Evolutionary conservation across 495 filamentous ascomycete genomes (phyloP).

Genomic region (Daldinia vernicosa): DNA sequence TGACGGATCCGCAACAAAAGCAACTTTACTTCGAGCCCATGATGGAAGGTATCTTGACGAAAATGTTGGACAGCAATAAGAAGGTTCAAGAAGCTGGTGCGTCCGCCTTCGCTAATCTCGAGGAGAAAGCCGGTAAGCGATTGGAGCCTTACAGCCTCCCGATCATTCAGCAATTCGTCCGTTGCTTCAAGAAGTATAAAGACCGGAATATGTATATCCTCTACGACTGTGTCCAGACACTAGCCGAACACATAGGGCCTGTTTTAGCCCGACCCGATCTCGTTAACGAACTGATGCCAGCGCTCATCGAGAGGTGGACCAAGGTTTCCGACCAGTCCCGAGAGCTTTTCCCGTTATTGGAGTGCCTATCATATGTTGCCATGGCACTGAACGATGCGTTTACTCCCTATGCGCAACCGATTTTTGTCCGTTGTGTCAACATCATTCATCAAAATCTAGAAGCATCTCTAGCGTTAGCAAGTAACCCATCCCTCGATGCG

Average conservation of each 20-base stretch:
- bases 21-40: conserved; percentile 89
- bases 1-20: conserved; percentile 70
- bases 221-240: conserved; percentile 97
- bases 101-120: conserved; percentile 94
- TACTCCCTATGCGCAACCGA: conserved; percentile 79
- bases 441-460: conserved; percentile 93
- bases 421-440: conserved; percentile 85
- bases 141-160: conserved; percentile 86
- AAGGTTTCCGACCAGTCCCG: conserved; percentile 87
- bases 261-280: conserved; percentile 80
- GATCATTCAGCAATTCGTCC: conserved; percentile 91
- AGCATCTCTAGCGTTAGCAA: conserved; percentile 70
- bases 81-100: conserved; percentile 96
- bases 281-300: conserved; percentile 90
- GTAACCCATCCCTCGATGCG: conserved; percentile 72
- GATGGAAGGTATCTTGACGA: conserved; percentile 94
- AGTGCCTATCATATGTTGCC: conserved; percentile 94
- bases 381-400: conserved; percentile 86
- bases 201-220: conserved; percentile 98
- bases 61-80: conserved; percentile 98
- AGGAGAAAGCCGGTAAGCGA: conserved; percentile 86
- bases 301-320: conserved; percentile 88
- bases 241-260: conserved; percentile 89
- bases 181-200: conserved; percentile 94
- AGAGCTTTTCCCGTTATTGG: conserved; percentile 92